Evolutionary conservation across 768 basidiomycete species (phyloP).

Genomic region (Leucogyrophana mollusca): DNA sequence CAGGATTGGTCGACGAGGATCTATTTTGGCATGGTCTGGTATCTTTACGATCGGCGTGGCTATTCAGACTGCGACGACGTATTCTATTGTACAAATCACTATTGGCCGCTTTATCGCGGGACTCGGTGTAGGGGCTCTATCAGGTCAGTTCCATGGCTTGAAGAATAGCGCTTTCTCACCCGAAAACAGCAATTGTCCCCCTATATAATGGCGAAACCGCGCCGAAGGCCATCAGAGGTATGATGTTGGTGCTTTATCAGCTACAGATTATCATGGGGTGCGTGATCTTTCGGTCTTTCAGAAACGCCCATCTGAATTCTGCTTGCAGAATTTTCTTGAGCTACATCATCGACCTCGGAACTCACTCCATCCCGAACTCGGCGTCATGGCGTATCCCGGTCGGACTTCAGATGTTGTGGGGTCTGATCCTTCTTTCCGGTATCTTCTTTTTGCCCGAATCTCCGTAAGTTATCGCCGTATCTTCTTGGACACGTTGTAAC

Average conservation of each 20-base stretch:
- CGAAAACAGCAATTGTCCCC: constrained; percentile 50
- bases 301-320: not conserved
- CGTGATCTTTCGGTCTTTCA: constrained; percentile 8
- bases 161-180: too few species aligned
- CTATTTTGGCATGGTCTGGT: constrained; percentile 72
- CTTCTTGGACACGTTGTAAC: not conserved
- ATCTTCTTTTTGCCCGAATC: constrained; percentile 79
- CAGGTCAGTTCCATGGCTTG: constrained; percentile 49
- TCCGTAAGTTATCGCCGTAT: constrained; percentile 48
- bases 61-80: constrained; percentile 65
- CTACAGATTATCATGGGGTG: constrained; percentile 74
- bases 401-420: constrained; percentile 74
- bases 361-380: constrained; percentile 51
- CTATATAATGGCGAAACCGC: constrained; percentile 81
- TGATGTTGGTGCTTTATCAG: constrained; percentile 72
- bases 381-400: constrained; percentile 76
- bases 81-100: constrained; percentile 62
- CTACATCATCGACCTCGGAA: constrained; percentile 69
- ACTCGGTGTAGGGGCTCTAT: constrained; percentile 74
- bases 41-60: constrained; percentile 71
- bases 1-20: constrained; percentile 66
- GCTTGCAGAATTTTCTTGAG: constrained; percentile 62
- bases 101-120: constrained; percentile 74
- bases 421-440: constrained; percentile 63
- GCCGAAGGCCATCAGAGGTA: constrained; percentile 71